Percentiles rank a stretch among this genome's conserved stretches.
phyloP scores from a whole-genome alignment of 1,139 yeast species.

The Blastobotrys capitulatus region DNA sequence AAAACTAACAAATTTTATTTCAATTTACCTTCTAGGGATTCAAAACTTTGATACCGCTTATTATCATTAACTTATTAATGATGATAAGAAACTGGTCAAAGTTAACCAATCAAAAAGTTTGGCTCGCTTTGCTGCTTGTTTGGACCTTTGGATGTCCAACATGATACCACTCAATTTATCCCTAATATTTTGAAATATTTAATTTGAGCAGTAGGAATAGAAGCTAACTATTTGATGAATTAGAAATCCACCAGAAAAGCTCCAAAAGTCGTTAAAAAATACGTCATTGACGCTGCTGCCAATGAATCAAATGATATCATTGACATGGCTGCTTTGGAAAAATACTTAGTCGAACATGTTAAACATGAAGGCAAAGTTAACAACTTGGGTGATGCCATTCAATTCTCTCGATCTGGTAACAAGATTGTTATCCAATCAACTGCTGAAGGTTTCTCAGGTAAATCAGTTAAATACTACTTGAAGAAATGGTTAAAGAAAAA shows the following conservation, averaged over 20 bases:
- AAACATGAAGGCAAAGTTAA: slow-evolving; percentile 96
- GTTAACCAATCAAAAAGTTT: neutral
- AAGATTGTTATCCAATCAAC: slow-evolving; percentile 80
- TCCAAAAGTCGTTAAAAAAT: slow-evolving; percentile 59
- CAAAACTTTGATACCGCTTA: too few relatives aligned
- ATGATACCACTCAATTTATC: neutral
- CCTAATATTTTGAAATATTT: neutral
- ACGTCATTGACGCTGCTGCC: slow-evolving; percentile 94
- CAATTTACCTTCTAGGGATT: neutral
- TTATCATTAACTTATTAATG: neutral
- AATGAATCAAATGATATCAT: slow-evolving; percentile 93
- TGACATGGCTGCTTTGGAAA: slow-evolving; percentile 96
- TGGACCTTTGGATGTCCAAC: slow-evolving; percentile 13
- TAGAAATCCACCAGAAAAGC: slow-evolving; percentile 67
- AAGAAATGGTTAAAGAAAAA: slow-evolving; percentile 99
- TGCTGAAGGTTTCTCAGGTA: slow-evolving; percentile 92
- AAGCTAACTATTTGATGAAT: slow-evolving; percentile 39
- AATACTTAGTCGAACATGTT: slow-evolving; percentile 98
- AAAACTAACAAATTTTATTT: neutral
- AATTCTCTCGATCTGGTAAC: slow-evolving; percentile 80
- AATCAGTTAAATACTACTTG: slow-evolving; percentile 98
- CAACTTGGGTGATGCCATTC: slow-evolving; percentile 93
- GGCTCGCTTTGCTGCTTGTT: slow-evolving; percentile 27
- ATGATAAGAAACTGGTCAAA: neutral
- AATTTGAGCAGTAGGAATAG: slow-evolving; percentile 33